Evolutionary conservation across 495 filamentous ascomycete genomes (phyloP).

Genomic region (Alectoria sarmentosa): DNA sequence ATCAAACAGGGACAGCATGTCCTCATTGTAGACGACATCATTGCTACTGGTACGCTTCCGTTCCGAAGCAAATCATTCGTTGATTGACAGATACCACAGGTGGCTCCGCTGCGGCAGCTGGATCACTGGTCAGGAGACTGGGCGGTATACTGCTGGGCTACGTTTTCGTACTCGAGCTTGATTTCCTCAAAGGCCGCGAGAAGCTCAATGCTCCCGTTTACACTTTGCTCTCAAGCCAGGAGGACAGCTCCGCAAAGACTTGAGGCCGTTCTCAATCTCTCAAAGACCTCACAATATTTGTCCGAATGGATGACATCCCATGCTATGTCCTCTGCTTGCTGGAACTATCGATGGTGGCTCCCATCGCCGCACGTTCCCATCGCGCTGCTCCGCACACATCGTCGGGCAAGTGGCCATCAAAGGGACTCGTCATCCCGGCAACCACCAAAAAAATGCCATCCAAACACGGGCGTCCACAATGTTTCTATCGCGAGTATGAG

Average conservation of each 20-base stretch:
- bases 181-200: slow-evolving; percentile 84
- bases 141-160: slow-evolving; percentile 82
- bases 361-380: not conserved
- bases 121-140: slow-evolving; percentile 73
- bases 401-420: not conserved
- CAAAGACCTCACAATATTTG: not conserved
- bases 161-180: slow-evolving; percentile 92
- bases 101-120: slow-evolving; percentile 85
- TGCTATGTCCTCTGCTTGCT: not conserved
- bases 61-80: not conserved
- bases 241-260: slow-evolving; percentile 20
- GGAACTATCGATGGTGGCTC: no score
- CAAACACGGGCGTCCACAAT: not conserved
- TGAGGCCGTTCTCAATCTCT: not conserved
- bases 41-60: slow-evolving; percentile 76
- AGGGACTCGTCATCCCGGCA: not conserved
- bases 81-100: slow-evolving; percentile 44
- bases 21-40: slow-evolving; percentile 93
- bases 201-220: slow-evolving; percentile 81
- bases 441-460: not conserved
- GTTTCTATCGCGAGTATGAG: not conserved
- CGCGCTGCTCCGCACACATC: not conserved
- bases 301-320: not conserved
- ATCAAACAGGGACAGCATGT: slow-evolving; percentile 85
- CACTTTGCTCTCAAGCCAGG: slow-evolving; percentile 68